Percentiles rank a stretch among this genome's conserved stretches.
These are phyloP conservation scores for Corymbia calophylla DNA, from an alignment of 441 rosid species.

Conservation along the genomic window DNA sequence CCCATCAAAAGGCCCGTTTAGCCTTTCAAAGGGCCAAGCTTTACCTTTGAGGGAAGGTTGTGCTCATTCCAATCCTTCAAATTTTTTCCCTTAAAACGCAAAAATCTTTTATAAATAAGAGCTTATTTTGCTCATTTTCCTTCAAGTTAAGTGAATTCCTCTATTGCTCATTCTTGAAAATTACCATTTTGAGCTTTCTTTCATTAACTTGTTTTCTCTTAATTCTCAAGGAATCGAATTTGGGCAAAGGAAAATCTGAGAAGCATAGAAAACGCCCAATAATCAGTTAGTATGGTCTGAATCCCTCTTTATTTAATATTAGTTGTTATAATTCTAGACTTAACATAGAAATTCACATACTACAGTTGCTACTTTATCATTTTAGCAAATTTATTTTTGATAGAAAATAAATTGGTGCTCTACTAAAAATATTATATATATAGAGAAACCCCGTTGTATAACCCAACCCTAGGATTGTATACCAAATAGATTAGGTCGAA, in stretches of 20 bases:
- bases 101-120: neutral
- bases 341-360: neutral
- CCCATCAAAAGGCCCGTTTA: neutral
- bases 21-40: neutral
- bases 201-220: neutral
- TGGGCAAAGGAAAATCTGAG: neutral
- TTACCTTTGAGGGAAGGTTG: neutral
- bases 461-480: neutral
- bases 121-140: neutral
- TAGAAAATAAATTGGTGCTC: neutral
- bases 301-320: neutral
- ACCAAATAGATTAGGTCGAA: no score
- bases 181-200: neutral
- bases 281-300: neutral
- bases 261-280: neutral
- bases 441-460: rapidly evolving
- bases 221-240: neutral
- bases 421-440: neutral
- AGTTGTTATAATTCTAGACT: neutral
- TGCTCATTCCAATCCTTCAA: neutral
- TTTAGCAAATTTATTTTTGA: neutral
- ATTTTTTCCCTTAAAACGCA: no score
- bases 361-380: neutral
- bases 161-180: neutral
- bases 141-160: neutral